These are phyloP conservation scores for Kappamyces sp. DNA, from an alignment of 192 early-diverging fungal species.

Conservation along the genomic window DNA sequence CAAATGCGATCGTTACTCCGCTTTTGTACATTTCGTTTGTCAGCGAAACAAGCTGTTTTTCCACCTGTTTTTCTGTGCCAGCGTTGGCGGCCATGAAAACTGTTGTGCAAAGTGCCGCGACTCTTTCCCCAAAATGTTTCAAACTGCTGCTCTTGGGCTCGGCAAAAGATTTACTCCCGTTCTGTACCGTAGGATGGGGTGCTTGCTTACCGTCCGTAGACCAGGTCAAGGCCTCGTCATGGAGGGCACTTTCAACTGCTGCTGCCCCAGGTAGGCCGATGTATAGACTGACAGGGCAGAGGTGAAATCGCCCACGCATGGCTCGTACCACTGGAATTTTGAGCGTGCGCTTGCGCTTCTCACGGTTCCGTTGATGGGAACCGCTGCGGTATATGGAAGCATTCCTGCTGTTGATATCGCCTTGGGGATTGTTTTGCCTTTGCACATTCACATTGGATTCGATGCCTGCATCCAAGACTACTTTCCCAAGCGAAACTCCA, in stretches of 20 bases:
- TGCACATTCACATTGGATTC: constrained; percentile 87
- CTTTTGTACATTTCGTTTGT: constrained; percentile 7
- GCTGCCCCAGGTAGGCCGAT: not conserved
- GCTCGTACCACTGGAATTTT: constrained; percentile 94
- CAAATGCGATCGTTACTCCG: not conserved
- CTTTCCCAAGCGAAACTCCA: constrained; percentile 62
- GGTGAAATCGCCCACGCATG: constrained; percentile 51
- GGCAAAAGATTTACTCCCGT: too few relatives aligned
- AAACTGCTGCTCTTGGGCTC: too few relatives aligned
- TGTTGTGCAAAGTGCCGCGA: too few relatives aligned
- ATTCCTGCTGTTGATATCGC: constrained; percentile 82
- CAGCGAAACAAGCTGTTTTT: constrained; percentile 6
- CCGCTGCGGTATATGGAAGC: constrained; percentile 74
- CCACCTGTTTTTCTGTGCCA: not conserved
- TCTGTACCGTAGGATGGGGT: too few relatives aligned
- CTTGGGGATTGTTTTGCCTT: constrained; percentile 81
- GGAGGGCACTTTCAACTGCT: too few relatives aligned
- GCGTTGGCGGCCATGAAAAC: too few relatives aligned
- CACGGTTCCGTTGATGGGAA: constrained; percentile 67
- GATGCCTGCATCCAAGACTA: constrained; percentile 73
- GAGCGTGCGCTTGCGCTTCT: constrained; percentile 80
- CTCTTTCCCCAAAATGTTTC: too few relatives aligned
- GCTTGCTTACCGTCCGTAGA: too few relatives aligned
- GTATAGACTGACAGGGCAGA: not conserved
- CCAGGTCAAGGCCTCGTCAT: too few relatives aligned